Evolutionary conservation across 805 yeast genomes (phyloP).

Genomic region (Saccharomycopsis sp.): DNA sequence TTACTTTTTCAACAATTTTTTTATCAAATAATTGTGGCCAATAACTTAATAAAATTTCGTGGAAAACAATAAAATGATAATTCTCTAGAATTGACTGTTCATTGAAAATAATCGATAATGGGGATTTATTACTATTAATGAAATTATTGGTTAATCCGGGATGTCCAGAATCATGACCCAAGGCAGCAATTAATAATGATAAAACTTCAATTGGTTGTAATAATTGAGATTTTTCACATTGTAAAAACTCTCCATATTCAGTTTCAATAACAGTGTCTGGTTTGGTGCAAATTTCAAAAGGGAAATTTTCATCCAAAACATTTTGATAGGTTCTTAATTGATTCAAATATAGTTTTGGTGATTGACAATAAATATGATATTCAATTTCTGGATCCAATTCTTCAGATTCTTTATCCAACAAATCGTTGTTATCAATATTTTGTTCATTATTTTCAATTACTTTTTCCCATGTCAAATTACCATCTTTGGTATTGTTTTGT

Average conservation of each 20-base stretch:
- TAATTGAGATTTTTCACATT: background rate
- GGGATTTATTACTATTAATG: conserved; percentile 46
- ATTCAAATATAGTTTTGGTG: conserved; percentile 12
- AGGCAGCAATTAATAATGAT: conserved; percentile 64
- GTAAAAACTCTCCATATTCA: conserved; percentile 3
- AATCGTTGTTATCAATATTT: conserved; percentile 19
- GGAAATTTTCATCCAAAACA: conserved; percentile 9
- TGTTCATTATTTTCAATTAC: conserved; percentile 12
- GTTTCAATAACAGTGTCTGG: background rate
- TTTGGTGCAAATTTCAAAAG: background rate
- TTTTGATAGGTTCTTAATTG: conserved; percentile 11
- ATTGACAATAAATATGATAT: conserved; percentile 9
- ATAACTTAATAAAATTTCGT: conserved; percentile 37
- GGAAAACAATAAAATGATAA: conserved; percentile 65
- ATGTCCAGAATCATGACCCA: conserved; percentile 95
- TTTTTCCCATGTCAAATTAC: background rate
- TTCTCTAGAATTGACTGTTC: conserved; percentile 70
- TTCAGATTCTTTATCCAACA: conserved; percentile 11
- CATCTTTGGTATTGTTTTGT: background rate
- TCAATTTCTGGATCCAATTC: conserved; percentile 17
- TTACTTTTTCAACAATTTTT: background rate
- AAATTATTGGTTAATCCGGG: conserved; percentile 90
- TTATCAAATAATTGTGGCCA: conserved; percentile 33
- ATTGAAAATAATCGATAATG: conserved; percentile 51
- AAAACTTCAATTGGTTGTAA: conserved; percentile 37